Evolutionary conservation across 1,284 basidiomycete genomes (phyloP).

Genomic region (Rhodotorula sp.): DNA sequence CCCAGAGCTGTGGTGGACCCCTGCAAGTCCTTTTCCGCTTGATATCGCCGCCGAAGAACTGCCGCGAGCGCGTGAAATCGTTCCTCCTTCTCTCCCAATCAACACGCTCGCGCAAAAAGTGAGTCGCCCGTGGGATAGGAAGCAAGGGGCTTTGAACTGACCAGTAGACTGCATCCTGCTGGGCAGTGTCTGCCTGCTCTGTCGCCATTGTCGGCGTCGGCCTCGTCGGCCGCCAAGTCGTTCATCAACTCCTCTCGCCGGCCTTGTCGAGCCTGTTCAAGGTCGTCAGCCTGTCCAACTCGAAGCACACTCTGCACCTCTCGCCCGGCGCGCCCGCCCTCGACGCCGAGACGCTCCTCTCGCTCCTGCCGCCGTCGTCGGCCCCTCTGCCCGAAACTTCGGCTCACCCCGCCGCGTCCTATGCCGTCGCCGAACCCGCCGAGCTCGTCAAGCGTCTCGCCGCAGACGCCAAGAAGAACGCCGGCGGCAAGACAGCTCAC

Average conservation of each 20-base stretch:
- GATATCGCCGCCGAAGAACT: no score
- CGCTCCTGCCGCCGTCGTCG: slow-evolving; percentile 41
- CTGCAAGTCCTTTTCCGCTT: no score
- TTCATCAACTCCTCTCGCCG: slow-evolving; percentile 71
- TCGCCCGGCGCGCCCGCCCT: slow-evolving; percentile 32
- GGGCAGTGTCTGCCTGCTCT: slow-evolving; percentile 8
- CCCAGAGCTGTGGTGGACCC: no score
- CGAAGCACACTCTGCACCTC: slow-evolving; percentile 54
- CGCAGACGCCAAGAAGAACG: slow-evolving; percentile 52
- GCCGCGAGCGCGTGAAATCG: background rate
- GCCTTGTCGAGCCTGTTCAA: slow-evolving; percentile 62
- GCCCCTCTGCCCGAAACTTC: slow-evolving; percentile 27
- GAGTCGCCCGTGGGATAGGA: no score
- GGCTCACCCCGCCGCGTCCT: slow-evolving; percentile 41
- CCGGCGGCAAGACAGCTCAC: slow-evolving; percentile 46
- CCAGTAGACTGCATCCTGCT: background rate
- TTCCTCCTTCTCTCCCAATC: no score
- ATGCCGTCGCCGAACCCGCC: slow-evolving; percentile 48
- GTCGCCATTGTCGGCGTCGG: slow-evolving; percentile 65
- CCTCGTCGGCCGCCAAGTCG: slow-evolving; percentile 79
- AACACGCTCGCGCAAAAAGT: no score
- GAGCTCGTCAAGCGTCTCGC: slow-evolving; percentile 53
- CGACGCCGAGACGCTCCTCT: slow-evolving; percentile 31
- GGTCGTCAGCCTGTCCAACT: slow-evolving; percentile 70
- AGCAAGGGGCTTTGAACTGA: background rate